phyloP scores from a whole-genome alignment of 1,284 basidiomycete species.

The Phylloboletellus chloephorus region DNA sequence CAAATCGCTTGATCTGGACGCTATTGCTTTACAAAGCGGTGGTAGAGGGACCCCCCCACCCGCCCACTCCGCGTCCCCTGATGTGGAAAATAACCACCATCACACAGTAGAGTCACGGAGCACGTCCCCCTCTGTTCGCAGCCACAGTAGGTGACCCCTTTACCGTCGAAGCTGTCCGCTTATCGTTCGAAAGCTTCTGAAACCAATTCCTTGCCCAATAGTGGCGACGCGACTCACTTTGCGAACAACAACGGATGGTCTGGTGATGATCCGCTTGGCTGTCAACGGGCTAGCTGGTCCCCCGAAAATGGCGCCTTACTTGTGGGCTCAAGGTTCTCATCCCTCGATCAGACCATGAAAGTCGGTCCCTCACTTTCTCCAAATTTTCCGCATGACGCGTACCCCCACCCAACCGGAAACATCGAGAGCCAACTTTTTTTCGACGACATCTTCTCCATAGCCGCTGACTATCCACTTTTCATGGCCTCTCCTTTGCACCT shows the following conservation, averaged over 20 bases:
- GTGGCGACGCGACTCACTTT: not conserved
- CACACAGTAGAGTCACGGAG: conserved; percentile 9
- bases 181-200: conserved; percentile 16
- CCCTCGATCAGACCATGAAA: conserved; percentile 7
- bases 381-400: conserved; percentile 5
- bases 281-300: conserved; percentile 7
- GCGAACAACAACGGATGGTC: conserved; percentile 6
- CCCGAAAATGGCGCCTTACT: conserved; percentile 3
- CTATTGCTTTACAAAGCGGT: conserved; percentile 7
- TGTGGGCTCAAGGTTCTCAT: not conserved
- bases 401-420: conserved; percentile 2
- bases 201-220: not conserved
- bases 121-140: conserved; percentile 4
- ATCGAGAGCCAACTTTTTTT: conserved; percentile 8
- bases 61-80: conserved; percentile 2
- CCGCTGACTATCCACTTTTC: conserved; percentile 11
- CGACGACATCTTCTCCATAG: conserved; percentile 4
- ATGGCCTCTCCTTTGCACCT: conserved; percentile 8
- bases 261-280: conserved; percentile 7
- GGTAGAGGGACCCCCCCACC: not conserved
- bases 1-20: conserved; percentile 17
- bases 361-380: not conserved
- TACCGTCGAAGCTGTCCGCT: conserved; percentile 3
- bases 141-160: conserved; percentile 14
- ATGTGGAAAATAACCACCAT: conserved; percentile 1